Percentiles rank a stretch among this genome's conserved stretches.
Conservation (phyloP, 2,329 filamentous ascomycete species). For the Xylariomycetidae sp. region DNA sequence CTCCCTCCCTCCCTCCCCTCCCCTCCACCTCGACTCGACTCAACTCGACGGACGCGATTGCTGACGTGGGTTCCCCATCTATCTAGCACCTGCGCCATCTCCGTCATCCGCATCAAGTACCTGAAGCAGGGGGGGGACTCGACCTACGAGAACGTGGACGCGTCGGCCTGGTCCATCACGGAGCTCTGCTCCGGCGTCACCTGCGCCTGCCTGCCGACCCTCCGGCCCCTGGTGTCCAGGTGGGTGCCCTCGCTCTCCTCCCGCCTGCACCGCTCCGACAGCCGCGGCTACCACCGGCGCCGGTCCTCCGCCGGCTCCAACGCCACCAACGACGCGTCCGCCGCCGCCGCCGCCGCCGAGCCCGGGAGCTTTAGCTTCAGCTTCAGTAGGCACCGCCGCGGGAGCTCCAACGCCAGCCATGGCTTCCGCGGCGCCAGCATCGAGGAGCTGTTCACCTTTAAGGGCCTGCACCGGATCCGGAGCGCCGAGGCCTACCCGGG, state of each 20-base stretch:
- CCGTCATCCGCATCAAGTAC: conserved; percentile 32
- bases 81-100: conserved; percentile 32
- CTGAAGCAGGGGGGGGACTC: conserved; percentile 28
- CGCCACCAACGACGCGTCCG: neutral
- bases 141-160: conserved; percentile 32
- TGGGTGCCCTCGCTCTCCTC: conserved; percentile 16
- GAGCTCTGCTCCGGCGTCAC: conserved; percentile 30
- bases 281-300: conserved; percentile 2
- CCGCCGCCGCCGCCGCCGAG: conserved; percentile 1
- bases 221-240: conserved; percentile 25
- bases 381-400: conserved; percentile 11
- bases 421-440: conserved; percentile 2
- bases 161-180: conserved; percentile 30
- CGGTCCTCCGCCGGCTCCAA: conserved; percentile 1
- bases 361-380: too few species aligned
- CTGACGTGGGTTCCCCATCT: neutral
- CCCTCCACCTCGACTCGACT: too few species aligned
- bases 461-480: too few species aligned
- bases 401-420: conserved; percentile 10
- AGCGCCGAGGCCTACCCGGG: neutral
- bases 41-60: neutral
- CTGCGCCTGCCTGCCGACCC: conserved; percentile 31
- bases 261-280: conserved; percentile 13
- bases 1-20: neutral
- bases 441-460: conserved; percentile 11